These are phyloP conservation scores for Scheffersomyces ergatensis DNA, from an alignment of 805 yeast genomes.

Conservation along the genomic window DNA sequence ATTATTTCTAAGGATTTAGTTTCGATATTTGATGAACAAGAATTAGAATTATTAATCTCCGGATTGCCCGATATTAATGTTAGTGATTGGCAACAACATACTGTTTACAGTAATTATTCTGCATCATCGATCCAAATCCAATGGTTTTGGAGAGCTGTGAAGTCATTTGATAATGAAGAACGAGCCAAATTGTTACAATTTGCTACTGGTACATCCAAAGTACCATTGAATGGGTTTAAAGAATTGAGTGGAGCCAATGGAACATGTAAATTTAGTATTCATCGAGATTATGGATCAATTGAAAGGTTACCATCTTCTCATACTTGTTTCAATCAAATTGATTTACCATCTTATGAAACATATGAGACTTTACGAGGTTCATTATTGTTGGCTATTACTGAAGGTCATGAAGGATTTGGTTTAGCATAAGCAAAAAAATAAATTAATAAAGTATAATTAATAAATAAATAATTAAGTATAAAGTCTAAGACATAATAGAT, in stretches of 20 bases:
- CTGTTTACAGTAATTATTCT: conserved; percentile 77
- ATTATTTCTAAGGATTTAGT: conserved; percentile 81
- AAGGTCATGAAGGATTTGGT: conserved; percentile 96
- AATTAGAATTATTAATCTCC: conserved; percentile 84
- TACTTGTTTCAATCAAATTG: conserved; percentile 94
- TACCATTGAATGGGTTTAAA: conserved; percentile 90
- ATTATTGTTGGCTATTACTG: conserved; percentile 79
- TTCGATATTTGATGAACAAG: conserved; percentile 91
- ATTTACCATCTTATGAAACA: conserved; percentile 87
- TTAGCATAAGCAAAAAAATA: conserved; percentile 45
- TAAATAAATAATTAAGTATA: neutral
- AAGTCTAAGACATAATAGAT: neutral
- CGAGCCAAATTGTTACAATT: conserved; percentile 91
- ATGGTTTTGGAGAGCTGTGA: conserved; percentile 98
- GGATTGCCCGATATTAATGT: conserved; percentile 97
- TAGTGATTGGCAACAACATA: conserved; percentile 90
- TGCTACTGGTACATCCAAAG: conserved; percentile 96
- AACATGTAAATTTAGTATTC: conserved; percentile 80
- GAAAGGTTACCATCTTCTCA: conserved; percentile 94
- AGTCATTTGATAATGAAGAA: conserved; percentile 90
- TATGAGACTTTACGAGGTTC: conserved; percentile 84
- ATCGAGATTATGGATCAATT: conserved; percentile 79
- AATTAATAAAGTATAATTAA: neutral
- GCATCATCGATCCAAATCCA: conserved; percentile 82
- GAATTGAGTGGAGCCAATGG: conserved; percentile 88